A percentile compares a stretch with the other conserved stretches of the same genome.
Evolutionary conservation across 345 rosid species (phyloP).

Genomic region (Streptanthus diversifolius): DNA sequence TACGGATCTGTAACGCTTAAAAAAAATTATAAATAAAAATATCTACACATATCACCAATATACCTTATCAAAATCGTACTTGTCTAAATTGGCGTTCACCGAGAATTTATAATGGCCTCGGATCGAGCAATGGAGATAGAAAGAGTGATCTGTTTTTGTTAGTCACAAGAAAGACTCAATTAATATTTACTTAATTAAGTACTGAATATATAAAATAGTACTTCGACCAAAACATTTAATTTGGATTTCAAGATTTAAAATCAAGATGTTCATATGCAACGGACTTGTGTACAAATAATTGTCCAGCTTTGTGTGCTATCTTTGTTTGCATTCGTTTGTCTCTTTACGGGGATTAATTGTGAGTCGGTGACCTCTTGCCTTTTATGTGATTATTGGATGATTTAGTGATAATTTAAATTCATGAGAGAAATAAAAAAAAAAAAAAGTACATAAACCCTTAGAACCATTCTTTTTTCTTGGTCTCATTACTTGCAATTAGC

Average conservation of each 20-base stretch:
- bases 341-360: conserved; percentile 5
- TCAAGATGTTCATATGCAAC: conserved; percentile 6
- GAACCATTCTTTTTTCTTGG: not conserved
- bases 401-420: not conserved
- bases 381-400: not conserved
- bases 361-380: conserved; percentile 28
- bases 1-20: not conserved
- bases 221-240: not conserved
- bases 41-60: not conserved
- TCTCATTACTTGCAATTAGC: not conserved
- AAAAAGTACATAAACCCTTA: not conserved
- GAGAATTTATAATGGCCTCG: not conserved
- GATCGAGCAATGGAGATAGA: not conserved
- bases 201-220: not conserved
- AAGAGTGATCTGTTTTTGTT: not conserved
- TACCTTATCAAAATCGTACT: not conserved
- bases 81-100: not conserved
- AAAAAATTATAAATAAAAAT: not conserved
- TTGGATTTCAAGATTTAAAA: not conserved
- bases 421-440: not conserved
- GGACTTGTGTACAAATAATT: conserved; percentile 5
- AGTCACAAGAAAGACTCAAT: not conserved
- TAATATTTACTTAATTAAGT: not conserved
- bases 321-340: conserved; percentile 35
- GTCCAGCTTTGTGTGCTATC: conserved; percentile 33